Evolutionary conservation across 495 filamentous ascomycete genomes (phyloP).

Genomic region (Cercophora sp.): DNA sequence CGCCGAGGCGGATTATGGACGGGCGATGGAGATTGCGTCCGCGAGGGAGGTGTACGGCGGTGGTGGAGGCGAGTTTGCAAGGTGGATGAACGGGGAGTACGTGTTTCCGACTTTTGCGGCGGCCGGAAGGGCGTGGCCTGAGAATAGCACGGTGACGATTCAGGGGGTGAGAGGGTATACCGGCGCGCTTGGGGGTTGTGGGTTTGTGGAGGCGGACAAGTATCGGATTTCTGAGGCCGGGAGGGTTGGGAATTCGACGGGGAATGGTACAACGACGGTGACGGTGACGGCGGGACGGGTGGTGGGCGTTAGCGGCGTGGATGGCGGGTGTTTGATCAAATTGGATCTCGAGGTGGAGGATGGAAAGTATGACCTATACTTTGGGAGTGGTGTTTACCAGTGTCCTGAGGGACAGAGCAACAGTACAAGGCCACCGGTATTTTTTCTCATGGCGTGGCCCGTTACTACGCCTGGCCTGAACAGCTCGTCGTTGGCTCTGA

Average conservation of each 20-base stretch:
- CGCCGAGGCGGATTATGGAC: conserved; percentile 3
- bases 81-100: neutral
- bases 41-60: conserved; percentile 2
- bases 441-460: conserved; percentile 2
- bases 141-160: conserved; percentile 2
- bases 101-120: neutral
- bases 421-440: neutral
- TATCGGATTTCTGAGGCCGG: conserved; percentile 2
- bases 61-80: neutral
- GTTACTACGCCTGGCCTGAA: neutral
- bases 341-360: neutral
- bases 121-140: neutral
- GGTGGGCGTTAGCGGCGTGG: neutral
- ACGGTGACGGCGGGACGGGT: neutral
- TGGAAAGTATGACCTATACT: neutral
- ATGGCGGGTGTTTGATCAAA: neutral
- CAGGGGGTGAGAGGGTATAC: neutral
- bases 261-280: neutral
- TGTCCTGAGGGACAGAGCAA: neutral
- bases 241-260: neutral
- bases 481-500: neutral
- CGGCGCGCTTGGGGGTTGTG: neutral
- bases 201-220: neutral
- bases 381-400: conserved; percentile 2
- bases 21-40: conserved; percentile 2